Evolutionary conservation across 169 alveolate species (phyloP).

Genomic region (Eimeria falciformis): DNA sequence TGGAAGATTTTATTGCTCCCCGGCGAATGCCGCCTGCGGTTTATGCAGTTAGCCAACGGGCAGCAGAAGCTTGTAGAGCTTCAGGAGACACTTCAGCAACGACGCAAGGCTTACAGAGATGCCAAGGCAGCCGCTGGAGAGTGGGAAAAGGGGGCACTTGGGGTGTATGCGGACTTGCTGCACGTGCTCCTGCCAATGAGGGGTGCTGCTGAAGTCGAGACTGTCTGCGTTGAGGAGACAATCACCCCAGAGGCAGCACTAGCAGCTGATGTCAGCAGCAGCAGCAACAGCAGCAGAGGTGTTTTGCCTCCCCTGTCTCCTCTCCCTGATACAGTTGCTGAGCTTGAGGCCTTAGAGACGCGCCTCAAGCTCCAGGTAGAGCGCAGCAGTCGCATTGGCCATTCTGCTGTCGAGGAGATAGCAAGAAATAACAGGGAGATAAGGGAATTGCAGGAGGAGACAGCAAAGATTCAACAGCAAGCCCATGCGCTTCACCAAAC

Average conservation of each 20-base stretch:
- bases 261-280: constrained; percentile 32
- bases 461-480: background rate
- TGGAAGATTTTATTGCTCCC: background rate
- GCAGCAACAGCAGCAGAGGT: constrained; percentile 10
- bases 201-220: constrained; percentile 16
- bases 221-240: background rate
- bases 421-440: background rate
- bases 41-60: background rate
- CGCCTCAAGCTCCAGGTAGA: background rate
- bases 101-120: background rate
- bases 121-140: background rate
- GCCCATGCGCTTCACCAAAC: background rate
- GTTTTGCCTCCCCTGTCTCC: constrained; percentile 6
- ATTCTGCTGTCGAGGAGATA: background rate
- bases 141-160: background rate
- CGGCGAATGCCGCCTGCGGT: background rate
- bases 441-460: background rate
- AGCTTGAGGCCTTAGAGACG: background rate
- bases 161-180: constrained; percentile 41
- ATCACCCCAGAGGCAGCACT: background rate
- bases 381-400: background rate
- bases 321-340: background rate
- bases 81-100: background rate
- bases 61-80: background rate
- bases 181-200: background rate